These are phyloP conservation scores for Sporothrix inflata DNA, from an alignment of 2,329 filamentous ascomycete genomes.

Conservation along the genomic window DNA sequence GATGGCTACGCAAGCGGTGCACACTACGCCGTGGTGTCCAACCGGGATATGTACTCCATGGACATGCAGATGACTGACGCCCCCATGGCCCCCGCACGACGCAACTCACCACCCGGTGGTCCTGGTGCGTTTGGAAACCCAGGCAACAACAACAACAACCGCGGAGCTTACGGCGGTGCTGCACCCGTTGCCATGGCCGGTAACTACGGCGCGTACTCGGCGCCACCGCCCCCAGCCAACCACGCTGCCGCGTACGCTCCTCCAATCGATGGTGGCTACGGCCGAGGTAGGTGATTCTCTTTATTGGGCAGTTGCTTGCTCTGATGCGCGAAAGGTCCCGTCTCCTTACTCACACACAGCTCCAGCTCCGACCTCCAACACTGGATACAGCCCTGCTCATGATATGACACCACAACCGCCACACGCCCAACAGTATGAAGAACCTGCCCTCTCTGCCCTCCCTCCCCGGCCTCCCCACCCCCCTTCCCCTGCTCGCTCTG, in stretches of 20 bases:
- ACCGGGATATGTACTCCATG: constrained; percentile 28
- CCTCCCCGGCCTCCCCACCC: constrained; percentile 16
- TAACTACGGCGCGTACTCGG: constrained; percentile 63
- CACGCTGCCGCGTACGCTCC: constrained; percentile 32
- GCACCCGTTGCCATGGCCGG: constrained; percentile 44
- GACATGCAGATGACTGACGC: constrained; percentile 34
- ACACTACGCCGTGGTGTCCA: constrained; percentile 26
- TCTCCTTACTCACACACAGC: constrained; percentile 19
- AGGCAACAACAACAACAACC: constrained; percentile 25
- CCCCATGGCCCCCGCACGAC: constrained; percentile 19
- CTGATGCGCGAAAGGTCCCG: constrained; percentile 42
- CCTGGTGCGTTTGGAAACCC: constrained; percentile 23
- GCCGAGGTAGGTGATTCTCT: constrained; percentile 31
- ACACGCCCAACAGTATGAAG: constrained; percentile 53
- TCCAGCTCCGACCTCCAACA: constrained; percentile 46
- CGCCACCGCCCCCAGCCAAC: constrained; percentile 34
- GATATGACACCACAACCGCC: constrained; percentile 35
- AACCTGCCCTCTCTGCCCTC: constrained; percentile 27
- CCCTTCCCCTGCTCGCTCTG: constrained; percentile 31
- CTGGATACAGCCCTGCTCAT: constrained; percentile 48
- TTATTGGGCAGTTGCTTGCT: constrained; percentile 15
- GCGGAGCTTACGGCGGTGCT: constrained; percentile 12
- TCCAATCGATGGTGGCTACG: constrained; percentile 32
- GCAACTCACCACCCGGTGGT: constrained; percentile 28
- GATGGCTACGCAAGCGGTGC: constrained; percentile 32